Conservation (phyloP, 75 land plant genomes). For the Selaginella moellendorffii region DNA sequence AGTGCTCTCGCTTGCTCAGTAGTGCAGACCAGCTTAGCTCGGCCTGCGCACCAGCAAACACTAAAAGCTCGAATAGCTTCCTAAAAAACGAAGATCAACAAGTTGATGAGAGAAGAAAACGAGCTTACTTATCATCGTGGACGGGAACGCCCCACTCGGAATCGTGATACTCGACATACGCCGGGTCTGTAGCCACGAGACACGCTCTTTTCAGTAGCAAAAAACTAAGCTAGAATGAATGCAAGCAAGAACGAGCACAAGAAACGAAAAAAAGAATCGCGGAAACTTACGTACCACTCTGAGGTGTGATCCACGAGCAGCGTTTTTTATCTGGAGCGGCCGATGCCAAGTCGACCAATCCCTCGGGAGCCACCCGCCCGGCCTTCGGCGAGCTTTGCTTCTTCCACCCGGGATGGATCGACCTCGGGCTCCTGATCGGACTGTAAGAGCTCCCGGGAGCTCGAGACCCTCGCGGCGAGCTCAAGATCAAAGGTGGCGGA, state of each 20-base stretch:
- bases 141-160: constrained; percentile 84
- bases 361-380: constrained; percentile 13
- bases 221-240: background rate
- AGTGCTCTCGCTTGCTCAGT: constrained; percentile 35
- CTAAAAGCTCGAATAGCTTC: constrained; percentile 53
- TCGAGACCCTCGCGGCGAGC: background rate
- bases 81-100: constrained; percentile 15
- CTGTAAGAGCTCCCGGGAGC: background rate
- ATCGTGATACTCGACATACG: constrained; percentile 57
- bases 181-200: constrained; percentile 37
- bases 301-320: constrained; percentile 43
- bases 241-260: background rate
- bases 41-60: constrained; percentile 48
- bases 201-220: background rate
- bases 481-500: background rate
- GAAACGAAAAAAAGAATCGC: background rate
- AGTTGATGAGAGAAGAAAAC: background rate
- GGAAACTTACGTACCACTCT: constrained; percentile 51
- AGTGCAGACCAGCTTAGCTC: constrained; percentile 68
- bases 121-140: constrained; percentile 65
- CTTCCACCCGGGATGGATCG: background rate
- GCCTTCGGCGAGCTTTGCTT: background rate
- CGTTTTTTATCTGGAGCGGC: constrained; percentile 12
- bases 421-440: background rate
- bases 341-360: constrained; percentile 4